A percentile compares a stretch with the other conserved stretches of the same genome.
Evolutionary conservation across 805 yeast species (phyloP).

Genomic region (Ogataea chonburiensis): DNA sequence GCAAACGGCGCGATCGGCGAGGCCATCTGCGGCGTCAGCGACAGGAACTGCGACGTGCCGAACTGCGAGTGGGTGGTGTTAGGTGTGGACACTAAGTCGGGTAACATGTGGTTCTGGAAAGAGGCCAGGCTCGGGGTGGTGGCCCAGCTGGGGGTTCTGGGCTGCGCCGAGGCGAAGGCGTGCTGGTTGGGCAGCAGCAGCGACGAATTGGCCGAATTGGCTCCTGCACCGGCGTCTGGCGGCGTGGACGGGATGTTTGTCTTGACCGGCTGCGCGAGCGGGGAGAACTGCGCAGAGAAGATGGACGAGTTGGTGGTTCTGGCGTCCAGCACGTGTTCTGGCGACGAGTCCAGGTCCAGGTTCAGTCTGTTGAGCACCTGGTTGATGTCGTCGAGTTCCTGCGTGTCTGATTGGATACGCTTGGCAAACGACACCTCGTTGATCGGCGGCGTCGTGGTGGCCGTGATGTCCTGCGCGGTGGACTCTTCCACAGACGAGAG

Average conservation of each 20-base stretch:
- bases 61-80: conserved; percentile 15
- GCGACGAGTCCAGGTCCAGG: conserved; percentile 35
- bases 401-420: conserved; percentile 12
- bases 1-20: conserved; percentile 19
- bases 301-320: conserved; percentile 16
- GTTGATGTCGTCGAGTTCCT: conserved; percentile 41
- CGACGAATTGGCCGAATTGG: conserved; percentile 15
- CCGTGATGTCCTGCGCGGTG: conserved; percentile 26
- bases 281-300: conserved; percentile 29
- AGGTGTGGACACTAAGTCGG: conserved; percentile 26
- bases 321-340: conserved; percentile 8
- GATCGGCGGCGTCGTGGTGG: conserved; percentile 35
- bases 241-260: conserved; percentile 29
- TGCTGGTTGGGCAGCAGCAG: conserved; percentile 15
- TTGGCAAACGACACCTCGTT: conserved; percentile 25
- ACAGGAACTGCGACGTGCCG: conserved; percentile 19
- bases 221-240: conserved; percentile 22
- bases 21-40: conserved; percentile 25
- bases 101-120: conserved; percentile 21
- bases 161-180: conserved; percentile 21
- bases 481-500: conserved; percentile 33
- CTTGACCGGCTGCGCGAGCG: conserved; percentile 21
- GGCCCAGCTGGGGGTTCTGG: conserved; percentile 39
- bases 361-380: conserved; percentile 48
- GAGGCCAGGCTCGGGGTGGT: conserved; percentile 17